Evolutionary conservation across 306 rosid genomes (phyloP).

Genomic region (Parietaria judaica): DNA sequence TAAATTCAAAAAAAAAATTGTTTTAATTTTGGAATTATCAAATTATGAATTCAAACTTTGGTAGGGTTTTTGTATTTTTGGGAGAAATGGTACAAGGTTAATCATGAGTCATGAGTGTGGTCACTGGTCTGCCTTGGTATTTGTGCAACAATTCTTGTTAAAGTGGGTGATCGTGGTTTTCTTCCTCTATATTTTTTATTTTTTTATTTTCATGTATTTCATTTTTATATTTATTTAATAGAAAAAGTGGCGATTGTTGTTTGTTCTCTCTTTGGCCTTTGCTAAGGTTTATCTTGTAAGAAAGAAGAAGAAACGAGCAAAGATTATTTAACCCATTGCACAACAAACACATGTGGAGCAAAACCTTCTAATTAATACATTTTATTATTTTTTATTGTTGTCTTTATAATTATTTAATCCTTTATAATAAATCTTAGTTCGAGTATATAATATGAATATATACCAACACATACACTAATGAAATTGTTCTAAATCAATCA

Average conservation of each 20-base stretch:
- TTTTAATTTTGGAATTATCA: no score
- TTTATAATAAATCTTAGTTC: not conserved
- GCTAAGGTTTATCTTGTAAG: not conserved
- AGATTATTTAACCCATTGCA: not conserved
- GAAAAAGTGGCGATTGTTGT: not conserved
- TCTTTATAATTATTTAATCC: no score
- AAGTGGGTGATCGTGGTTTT: conserved; percentile 14
- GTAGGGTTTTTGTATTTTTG: conserved; percentile 14
- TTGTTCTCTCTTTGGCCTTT: not conserved
- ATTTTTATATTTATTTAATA: not conserved
- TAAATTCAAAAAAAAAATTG: no score
- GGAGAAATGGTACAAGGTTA: conserved; percentile 39
- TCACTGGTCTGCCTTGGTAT: conserved; percentile 14
- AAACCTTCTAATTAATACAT: conserved; percentile 9
- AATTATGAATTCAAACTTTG: conserved; percentile 4
- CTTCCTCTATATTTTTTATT: not conserved
- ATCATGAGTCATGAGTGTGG: not conserved
- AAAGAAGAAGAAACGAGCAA: not conserved
- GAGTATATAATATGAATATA: no score
- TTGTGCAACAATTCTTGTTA: conserved; percentile 32
- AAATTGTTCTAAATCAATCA: no score
- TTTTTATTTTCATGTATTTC: not conserved
- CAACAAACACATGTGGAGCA: not conserved
- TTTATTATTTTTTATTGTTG: no score
- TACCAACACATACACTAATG: no score